Evolutionary conservation across 75 land plant species (phyloP), one percentile per base, ranked within the genome.

Genomic region (Pinus albicaulis): DNA sequence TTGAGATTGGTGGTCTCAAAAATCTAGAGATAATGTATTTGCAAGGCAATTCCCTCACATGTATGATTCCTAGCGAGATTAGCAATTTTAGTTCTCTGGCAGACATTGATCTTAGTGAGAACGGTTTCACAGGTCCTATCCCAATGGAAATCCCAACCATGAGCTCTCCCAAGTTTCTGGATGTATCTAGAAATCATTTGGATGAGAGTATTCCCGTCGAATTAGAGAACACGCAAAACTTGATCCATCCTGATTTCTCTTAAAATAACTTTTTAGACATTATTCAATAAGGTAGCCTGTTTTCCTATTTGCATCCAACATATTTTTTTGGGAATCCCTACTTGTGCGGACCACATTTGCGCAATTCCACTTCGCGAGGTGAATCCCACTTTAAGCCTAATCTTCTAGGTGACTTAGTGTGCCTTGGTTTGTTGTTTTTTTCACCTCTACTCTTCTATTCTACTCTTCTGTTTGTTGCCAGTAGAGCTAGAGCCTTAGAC

Each of bases 401-500:
- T 25, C 83, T 89, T 6, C 81, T 89, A n/a, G n/a, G n/a, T n/a
- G n/a, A n/a, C 8, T 77, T 89, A 56, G 89, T 86, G 2, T 78
- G n/a, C n/a, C n/a, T n/a, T n/a, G n/a, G 0, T 28, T 1, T 28
- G 1, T 28, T 28, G 1, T 1, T 1, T 0, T 1, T 90, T 1
- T 82, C 74, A 28, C 41, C 5, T 38, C 82, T 90, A 1, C 76
- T 90, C 0, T 17, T 87, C 0, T 38, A 3, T 5, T 38, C 1
- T 0, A 0, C 1, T 0, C 1, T 5, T 4, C 60, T 90, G 7
- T 77, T 85, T 0, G 83, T 92, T 55, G 59, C 81, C 3, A 58
- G 41, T 5, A 38, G 5, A 38, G 4, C 3, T 4, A 78, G 78
- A 56, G 72, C 81, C 17, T 57, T 65, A 55, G 63, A 74, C 22